Base-by-base conservation (phyloP, 192 early-diverging fungal genomes). In the Glomus cerebriforme region DNA sequence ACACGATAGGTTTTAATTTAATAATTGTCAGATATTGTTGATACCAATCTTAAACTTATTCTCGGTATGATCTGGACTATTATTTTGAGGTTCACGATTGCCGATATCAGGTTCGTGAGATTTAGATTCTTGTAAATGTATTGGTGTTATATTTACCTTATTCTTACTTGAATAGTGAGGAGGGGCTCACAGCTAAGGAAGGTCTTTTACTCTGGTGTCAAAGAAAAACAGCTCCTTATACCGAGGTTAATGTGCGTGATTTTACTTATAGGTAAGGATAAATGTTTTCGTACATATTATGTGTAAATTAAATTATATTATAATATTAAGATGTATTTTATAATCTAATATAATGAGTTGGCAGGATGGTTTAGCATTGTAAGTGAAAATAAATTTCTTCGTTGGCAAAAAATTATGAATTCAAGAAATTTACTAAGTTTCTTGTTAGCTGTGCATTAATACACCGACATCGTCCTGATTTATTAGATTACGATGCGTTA, bases 151-250 rank as follows among this genome's bases (percentile, higher is more conserved):
- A n/a, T 10, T 24, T 68, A n/a, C 1, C 37, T 68, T 10, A 37
- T 15, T 29, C 34, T 15, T 27, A 39, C 9, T n/a, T 27, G 47
- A 26, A 79, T 79, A 94, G 93, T 83, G 92, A 98, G 80, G 96
- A 97, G 81, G 97, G 97, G 64, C 88, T 96, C 74, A 96, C 92
- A 64, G 97, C 97, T 58, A 98, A 96, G 86, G 97, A 99, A 81
- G 97, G 96, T 63, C 90, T 99, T 39, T 87, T 99, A 49, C 88
- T 99, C 24, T 99, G 97, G 97, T 98, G 96, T 86, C 97, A 99
- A 85, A 88, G 95, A 76, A 92, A 96, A 79, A 99, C 97, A 22
- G 91, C 95, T 5, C 93, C 95, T 1, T 96, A 96, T 82, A 84
- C 91, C 32, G 95, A 96, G 32, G 96, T 99, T 67, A 82, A 93